A percentile compares a stretch with the other conserved stretches of the same genome.
Conservation (phyloP, 495 filamentous ascomycete genomes). For the Extremus antarcticus region DNA sequence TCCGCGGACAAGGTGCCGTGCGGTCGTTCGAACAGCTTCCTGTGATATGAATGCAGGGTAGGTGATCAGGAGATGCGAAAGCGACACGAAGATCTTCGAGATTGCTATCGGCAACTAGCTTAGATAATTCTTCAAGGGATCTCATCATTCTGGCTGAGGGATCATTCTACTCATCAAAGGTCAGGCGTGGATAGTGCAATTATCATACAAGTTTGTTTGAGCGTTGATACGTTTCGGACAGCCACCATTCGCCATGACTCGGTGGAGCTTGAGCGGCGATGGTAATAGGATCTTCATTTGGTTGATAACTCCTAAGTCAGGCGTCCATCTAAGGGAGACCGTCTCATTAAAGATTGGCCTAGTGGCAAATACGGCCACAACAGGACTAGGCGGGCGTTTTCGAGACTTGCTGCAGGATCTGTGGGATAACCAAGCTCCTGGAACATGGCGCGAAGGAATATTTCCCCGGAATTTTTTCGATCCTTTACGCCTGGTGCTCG, state of each 20-base stretch:
- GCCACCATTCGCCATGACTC: no score
- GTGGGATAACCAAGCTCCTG: not conserved
- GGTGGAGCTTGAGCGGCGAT: no score
- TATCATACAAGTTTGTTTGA: no score
- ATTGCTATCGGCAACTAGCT: not conserved
- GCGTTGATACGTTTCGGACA: no score
- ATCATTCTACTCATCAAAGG: not conserved
- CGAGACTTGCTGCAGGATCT: not conserved
- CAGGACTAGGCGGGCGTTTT: not conserved
- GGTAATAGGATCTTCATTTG: no score
- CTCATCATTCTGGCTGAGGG: not conserved
- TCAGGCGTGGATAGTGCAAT: no score
- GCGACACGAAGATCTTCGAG: not conserved
- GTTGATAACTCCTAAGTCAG: no score
- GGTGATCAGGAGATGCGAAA: not conserved
- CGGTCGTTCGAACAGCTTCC: not conserved
- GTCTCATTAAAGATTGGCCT: no score
- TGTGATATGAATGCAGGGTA: not conserved
- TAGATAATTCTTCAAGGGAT: not conserved
- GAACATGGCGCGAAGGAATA: not conserved
- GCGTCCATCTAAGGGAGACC: no score
- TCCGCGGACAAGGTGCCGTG: not conserved
- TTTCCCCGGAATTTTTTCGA: no score
- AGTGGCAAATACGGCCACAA: not conserved
- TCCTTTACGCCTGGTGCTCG: no score